These are phyloP conservation scores for Wickerhamomyces ciferrii DNA, from an alignment of 805 yeast species.

Conservation along the genomic window DNA sequence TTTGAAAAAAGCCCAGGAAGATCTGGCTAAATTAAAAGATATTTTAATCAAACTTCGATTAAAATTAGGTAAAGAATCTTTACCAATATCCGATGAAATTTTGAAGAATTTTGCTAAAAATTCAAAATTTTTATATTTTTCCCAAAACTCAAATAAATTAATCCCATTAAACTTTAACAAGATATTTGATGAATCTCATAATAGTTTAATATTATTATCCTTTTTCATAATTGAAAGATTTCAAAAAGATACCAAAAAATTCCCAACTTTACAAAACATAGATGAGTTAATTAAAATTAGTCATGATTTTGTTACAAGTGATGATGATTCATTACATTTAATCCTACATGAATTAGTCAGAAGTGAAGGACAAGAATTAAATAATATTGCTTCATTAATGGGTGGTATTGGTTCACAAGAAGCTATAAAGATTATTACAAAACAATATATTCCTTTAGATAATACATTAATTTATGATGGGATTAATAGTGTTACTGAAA, in stretches of 20 bases:
- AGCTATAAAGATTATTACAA: constrained; percentile 65
- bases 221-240: constrained; percentile 11
- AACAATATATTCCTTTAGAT: constrained; percentile 76
- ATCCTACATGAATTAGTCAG: constrained; percentile 36
- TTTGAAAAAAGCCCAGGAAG: constrained; percentile 45
- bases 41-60: constrained; percentile 25
- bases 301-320: not conserved
- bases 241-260: constrained; percentile 1
- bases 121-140: constrained; percentile 35
- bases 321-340: constrained; percentile 31
- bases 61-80: constrained; percentile 15
- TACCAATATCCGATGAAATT: constrained; percentile 22
- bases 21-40: constrained; percentile 34
- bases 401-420: constrained; percentile 92
- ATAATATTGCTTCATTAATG: constrained; percentile 58
- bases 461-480: constrained; percentile 76
- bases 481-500: constrained; percentile 42
- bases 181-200: not conserved
- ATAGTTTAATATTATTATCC: constrained; percentile 7
- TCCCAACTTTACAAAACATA: constrained; percentile 6
- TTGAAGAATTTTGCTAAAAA: constrained; percentile 57
- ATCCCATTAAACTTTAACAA: not conserved
- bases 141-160: constrained; percentile 1
- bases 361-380: constrained; percentile 38
- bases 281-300: constrained; percentile 1